Evolutionary conservation across 257 asterid genomes (phyloP), one percentile per base, ranked within the genome.

Genomic region (Fraxinus anomala): DNA sequence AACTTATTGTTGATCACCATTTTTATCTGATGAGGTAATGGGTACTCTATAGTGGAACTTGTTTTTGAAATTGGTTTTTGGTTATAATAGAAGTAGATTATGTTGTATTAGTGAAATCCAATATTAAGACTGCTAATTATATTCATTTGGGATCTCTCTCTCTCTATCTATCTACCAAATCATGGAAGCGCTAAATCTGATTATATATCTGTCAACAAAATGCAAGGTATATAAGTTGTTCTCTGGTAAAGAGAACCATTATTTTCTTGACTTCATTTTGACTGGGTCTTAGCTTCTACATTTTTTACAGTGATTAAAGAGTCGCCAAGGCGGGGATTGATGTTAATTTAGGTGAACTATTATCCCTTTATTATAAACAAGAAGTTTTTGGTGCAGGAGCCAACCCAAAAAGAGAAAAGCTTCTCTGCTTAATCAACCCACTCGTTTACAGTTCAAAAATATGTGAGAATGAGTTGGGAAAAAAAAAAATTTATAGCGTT

Each of bases 1-100:
- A 61, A 13, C 72, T 26, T 31, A 14, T 54, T 77, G 42, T 77
- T 24, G 13, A 59, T 42, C 68, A 72, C 68, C 16, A 61, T 23
- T 28, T 61, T 31, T 24, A 9, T 21, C 68, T 61, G 33, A 14
- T 21, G 10, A 54, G 65, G 39, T 68, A 28, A 39, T 39, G n/a
- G 36, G 37, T 56, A 14, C 1, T 21, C 40, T 28, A 54, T n/a
- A 17, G 26, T 33, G 24, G 6, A 77, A 23, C 24, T 24, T 59
- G 26, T 28, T 71, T 40, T 33, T 11, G 30, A 12, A 56, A 17
- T 5, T 49, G 19, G 66, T 72, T 72, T 72, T 40, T 17, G 73
- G 73, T 42, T 37, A 23, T 30, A 54, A 6, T 19, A 1, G 65
- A 11, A 24, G 37, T 68, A 1, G 10, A 11, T 61, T 6, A 31